Evolutionary conservation across 345 rosid species (phyloP).

Genomic region (Angophora floribunda): DNA sequence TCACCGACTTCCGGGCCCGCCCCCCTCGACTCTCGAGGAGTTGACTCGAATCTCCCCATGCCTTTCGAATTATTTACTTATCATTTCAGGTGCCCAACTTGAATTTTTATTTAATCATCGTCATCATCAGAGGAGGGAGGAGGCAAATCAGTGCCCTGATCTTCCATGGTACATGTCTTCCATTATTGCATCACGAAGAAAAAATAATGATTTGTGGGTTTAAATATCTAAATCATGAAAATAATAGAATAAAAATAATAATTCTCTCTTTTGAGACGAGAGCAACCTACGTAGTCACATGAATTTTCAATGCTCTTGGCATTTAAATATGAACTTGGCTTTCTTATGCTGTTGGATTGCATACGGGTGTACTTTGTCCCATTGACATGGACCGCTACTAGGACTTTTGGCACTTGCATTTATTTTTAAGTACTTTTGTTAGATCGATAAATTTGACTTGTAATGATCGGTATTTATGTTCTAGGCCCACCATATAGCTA

Average conservation of each 20-base stretch:
- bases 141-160: not conserved
- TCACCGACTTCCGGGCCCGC: not conserved
- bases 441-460: not conserved
- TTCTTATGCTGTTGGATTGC: not conserved
- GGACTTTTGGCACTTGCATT: not conserved
- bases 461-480: rapidly evolving
- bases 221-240: not conserved
- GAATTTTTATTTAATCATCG: not conserved
- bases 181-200: not conserved
- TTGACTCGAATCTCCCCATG: not conserved
- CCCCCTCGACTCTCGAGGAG: not conserved
- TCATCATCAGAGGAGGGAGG: not conserved
- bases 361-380: not conserved
- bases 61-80: not conserved
- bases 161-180: not conserved
- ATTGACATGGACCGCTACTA: rapidly evolving
- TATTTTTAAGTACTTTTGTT: not conserved
- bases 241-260: not conserved
- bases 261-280: not conserved
- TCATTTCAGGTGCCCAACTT: not conserved
- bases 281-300: not conserved
- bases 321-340: not conserved
- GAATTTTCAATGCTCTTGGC: not conserved
- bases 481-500: not conserved
- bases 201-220: not conserved